These are phyloP conservation scores for Erucastrum elatum DNA, from an alignment of 345 rosid genomes.

Conservation along the genomic window DNA sequence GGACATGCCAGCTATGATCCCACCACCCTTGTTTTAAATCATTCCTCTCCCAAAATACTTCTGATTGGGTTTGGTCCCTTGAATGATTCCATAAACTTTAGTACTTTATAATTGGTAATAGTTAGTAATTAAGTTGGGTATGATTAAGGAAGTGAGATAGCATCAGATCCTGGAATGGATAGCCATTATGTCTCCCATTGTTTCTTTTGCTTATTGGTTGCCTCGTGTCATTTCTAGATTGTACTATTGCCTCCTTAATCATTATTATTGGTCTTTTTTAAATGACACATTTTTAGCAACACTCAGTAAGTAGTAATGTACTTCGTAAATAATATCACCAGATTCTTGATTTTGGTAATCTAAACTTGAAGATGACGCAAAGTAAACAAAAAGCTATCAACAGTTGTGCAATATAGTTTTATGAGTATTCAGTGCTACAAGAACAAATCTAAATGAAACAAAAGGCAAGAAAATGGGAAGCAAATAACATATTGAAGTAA, in stretches of 20 bases:
- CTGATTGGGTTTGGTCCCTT: conserved; percentile 30
- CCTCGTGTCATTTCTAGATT: conserved; percentile 18
- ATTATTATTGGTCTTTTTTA: conserved; percentile 17
- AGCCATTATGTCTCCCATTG: conserved; percentile 28
- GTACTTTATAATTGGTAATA: conserved; percentile 4
- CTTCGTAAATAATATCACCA: neutral
- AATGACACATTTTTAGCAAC: neutral
- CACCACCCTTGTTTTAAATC: conserved; percentile 33
- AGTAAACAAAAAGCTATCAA: neutral
- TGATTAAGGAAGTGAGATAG: conserved; percentile 36
- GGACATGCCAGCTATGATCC: conserved; percentile 41
- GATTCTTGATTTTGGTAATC: conserved; percentile 3
- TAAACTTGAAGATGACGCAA: conserved; percentile 2
- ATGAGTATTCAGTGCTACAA: neutral
- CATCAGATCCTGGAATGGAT: conserved; percentile 32
- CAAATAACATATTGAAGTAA: conserved; percentile 8
- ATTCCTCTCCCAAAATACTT: conserved; percentile 27
- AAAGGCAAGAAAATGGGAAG: neutral
- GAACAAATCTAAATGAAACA: neutral
- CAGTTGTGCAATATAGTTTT: neutral
- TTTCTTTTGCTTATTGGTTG: conserved; percentile 24
- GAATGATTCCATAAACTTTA: conserved; percentile 20
- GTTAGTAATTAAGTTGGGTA: conserved; percentile 28
- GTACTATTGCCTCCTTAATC: conserved; percentile 11
- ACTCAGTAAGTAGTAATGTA: neutral